These are phyloP conservation scores for Capsella rubella DNA, from an alignment of 441 rosid species.

Conservation along the genomic window DNA sequence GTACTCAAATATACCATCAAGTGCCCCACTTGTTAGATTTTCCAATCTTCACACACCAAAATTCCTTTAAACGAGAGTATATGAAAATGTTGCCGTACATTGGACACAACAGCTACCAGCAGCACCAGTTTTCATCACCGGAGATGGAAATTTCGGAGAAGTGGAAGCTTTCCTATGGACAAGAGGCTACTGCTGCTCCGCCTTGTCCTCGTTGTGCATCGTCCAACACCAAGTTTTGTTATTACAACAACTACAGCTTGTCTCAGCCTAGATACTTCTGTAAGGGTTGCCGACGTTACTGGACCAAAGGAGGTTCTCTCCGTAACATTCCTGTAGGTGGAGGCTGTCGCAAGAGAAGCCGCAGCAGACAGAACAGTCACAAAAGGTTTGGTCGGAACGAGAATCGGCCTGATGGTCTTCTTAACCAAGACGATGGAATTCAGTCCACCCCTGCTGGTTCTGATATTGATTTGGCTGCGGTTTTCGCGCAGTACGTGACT, in stretches of 20 bases:
- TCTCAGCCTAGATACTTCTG: constrained; percentile 98
- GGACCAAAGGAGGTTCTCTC: constrained; percentile 96
- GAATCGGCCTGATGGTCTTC: constrained; percentile 34
- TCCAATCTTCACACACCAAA: constrained; percentile 24
- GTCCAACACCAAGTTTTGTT: constrained; percentile 86
- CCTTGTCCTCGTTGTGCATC: constrained; percentile 93
- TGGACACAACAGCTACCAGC: constrained; percentile 38
- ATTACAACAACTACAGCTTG: constrained; percentile 93
- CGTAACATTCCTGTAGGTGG: constrained; percentile 93
- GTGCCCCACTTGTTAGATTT: constrained; percentile 21
- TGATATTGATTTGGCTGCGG: constrained; percentile 47
- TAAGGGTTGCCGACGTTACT: constrained; percentile 86
- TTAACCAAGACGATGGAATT: constrained; percentile 34
- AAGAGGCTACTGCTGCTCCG: constrained; percentile 61
- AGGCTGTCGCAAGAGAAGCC: constrained; percentile 88
- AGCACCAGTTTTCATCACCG: constrained; percentile 37
- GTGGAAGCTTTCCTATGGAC: constrained; percentile 45
- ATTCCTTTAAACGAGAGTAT: neutral
- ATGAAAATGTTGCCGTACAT: constrained; percentile 42
- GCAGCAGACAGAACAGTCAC: constrained; percentile 47
- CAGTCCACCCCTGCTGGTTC: constrained; percentile 30
- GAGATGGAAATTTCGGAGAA: constrained; percentile 41
- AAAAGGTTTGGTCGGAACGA: constrained; percentile 43
- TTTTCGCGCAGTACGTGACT: constrained; percentile 45
- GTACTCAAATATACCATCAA: constrained; percentile 27